Base-by-base conservation (phyloP, 2,329 filamentous ascomycete species). In the Cladosporium sp. region DNA sequence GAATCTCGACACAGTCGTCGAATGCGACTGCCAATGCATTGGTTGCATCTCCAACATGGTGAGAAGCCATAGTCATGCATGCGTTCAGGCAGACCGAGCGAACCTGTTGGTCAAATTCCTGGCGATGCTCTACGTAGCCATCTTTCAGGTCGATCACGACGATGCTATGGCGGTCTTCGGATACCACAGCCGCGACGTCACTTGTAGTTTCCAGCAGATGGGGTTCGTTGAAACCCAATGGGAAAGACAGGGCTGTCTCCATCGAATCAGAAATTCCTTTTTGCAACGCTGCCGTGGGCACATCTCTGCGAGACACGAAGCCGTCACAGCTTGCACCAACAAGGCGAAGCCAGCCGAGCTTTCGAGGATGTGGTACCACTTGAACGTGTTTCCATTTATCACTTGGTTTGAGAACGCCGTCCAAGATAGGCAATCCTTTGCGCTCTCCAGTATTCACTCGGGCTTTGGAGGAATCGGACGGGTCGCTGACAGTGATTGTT, bases 41-140 rank as follows among this genome's bases (percentile, higher is more conserved):
- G 58, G 70, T 69, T 13, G 68, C 53, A 30, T 58, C 36, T 10
- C 53, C 53, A 7, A n/a, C 23, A 21, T 64, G 28, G 5, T 26
- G 30, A 13, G 36, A 34, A 6, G 28, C 10, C 16, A 21, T 25
- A 36, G 46, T n/a, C 4, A 18, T 36, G 21, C 39, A 64, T 10
- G 57, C 39, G 28, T 49, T 49, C 23, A 63, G 26, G 10, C 49
- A 34, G 14, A 46, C 26, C 21, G 23, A 53, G 21, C 30, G 60
- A 0, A 54, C 34, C 5, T 26, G 26, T 14, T 63, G 28, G 18
- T 16, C 68, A 5, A 70, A 63, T 16, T 34, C 39, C 53, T 70
- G 69, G 14, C 62, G 60, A 63, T 75, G 69, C 66, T 76, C 74
- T 11, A 76, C 64, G 57, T 74, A 75, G 51, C 74, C 74, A 53